Evolutionary conservation across 805 yeast species (phyloP).

Genomic region (Myxozyma sirexii): DNA sequence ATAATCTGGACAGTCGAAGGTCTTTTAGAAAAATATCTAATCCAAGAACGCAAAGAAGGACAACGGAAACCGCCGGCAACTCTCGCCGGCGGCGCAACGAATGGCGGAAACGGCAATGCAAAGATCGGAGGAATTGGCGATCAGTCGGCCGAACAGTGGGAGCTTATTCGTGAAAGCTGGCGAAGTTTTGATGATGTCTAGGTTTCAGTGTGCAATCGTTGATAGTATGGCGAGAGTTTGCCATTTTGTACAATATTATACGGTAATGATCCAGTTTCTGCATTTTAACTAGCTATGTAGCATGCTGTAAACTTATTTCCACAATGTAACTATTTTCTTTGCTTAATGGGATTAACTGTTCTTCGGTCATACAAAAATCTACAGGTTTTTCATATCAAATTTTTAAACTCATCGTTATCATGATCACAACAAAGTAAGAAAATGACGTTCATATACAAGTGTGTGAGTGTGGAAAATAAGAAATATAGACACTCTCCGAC

Average conservation of each 20-base stretch:
- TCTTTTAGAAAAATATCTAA: constrained; percentile 84
- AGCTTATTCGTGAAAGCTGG: constrained; percentile 72
- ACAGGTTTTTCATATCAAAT: too few relatives aligned
- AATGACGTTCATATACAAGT: not conserved
- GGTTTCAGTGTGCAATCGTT: not conserved
- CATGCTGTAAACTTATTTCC: too few relatives aligned
- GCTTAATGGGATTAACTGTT: too few relatives aligned
- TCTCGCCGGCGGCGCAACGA: constrained; percentile 12
- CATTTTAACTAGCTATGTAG: too few relatives aligned
- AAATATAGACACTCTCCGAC: too few relatives aligned
- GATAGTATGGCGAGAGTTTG: not conserved
- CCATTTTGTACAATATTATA: not conserved
- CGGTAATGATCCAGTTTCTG: not conserved
- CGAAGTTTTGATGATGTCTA: constrained; percentile 51
- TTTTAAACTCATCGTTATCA: too few relatives aligned
- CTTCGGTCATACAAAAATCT: too few relatives aligned
- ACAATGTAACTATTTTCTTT: too few relatives aligned
- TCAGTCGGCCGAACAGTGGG: constrained; percentile 49
- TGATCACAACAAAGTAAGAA: not conserved
- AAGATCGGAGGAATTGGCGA: constrained; percentile 35
- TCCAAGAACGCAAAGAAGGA: constrained; percentile 48
- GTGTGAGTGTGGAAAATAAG: too few relatives aligned
- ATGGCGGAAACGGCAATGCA: constrained; percentile 13
- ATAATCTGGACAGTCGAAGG: constrained; percentile 74
- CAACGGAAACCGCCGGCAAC: constrained; percentile 13